These are phyloP conservation scores for Diaporthe sp. DNA, from an alignment of 2,329 filamentous ascomycete genomes.

Conservation along the genomic window DNA sequence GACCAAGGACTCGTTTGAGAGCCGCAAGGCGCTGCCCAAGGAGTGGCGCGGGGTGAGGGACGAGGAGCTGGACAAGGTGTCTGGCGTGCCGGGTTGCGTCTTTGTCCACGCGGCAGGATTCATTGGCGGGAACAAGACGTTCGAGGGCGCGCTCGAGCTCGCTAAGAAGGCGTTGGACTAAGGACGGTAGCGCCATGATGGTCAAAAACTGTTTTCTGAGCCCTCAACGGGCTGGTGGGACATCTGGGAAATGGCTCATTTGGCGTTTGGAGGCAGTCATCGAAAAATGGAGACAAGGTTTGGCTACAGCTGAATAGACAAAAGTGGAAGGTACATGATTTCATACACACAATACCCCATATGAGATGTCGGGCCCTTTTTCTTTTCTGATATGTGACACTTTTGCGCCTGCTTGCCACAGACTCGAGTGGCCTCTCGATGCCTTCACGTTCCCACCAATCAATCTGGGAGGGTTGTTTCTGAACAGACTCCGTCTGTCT, in stretches of 20 bases:
- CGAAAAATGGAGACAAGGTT: slow-evolving; percentile 14
- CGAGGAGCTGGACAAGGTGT: slow-evolving; percentile 81
- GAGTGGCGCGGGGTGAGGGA: slow-evolving; percentile 93
- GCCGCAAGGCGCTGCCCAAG: slow-evolving; percentile 90
- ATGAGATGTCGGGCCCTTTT: neutral
- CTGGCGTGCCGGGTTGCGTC: slow-evolving; percentile 79
- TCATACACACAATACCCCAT: slow-evolving; percentile 17
- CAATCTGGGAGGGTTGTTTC: slow-evolving; percentile 10
- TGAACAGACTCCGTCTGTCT: neutral
- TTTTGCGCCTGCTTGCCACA: neutral
- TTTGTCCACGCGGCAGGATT: slow-evolving; percentile 97
- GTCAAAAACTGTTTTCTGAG: neutral
- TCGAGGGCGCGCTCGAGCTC: slow-evolving; percentile 89
- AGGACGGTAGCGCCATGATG: slow-evolving; percentile 38
- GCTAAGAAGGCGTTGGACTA: slow-evolving; percentile 77
- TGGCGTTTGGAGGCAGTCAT: slow-evolving; percentile 16
- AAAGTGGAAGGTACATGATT: slow-evolving; percentile 12
- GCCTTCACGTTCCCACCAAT: neutral
- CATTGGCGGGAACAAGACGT: slow-evolving; percentile 94
- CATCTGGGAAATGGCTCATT: neutral
- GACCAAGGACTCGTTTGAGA: slow-evolving; percentile 87
- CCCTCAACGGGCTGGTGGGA: neutral
- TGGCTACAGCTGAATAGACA: slow-evolving; percentile 17
- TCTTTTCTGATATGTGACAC: neutral
- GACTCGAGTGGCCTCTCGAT: neutral